These are phyloP conservation scores for Pseudodiploospora longispora DNA, from an alignment of 2,329 filamentous ascomycete genomes.

Conservation along the genomic window DNA sequence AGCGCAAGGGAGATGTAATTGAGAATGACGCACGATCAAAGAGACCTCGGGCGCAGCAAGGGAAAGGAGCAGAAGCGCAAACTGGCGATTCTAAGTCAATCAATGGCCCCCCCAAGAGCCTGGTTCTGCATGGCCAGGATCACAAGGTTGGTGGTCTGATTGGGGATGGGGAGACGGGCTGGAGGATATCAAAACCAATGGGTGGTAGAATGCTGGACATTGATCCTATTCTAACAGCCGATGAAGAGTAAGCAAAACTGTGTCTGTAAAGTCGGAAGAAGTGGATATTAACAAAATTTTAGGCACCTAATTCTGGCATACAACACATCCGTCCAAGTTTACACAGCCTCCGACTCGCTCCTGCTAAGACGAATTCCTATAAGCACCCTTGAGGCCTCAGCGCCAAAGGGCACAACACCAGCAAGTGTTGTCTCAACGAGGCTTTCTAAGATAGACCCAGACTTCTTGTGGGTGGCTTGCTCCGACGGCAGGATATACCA, in stretches of 20 bases:
- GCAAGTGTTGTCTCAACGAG: conserved; percentile 34
- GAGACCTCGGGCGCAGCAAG: conserved; percentile 27
- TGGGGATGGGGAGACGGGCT: conserved; percentile 30
- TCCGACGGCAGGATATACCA: conserved; percentile 49
- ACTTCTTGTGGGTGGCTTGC: conserved; percentile 52
- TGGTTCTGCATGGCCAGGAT: background rate
- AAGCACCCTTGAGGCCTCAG: conserved; percentile 19
- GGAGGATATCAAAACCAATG: conserved; percentile 57
- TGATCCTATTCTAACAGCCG: conserved; percentile 52
- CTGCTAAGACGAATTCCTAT: conserved; percentile 64
- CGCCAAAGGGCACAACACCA: conserved; percentile 15
- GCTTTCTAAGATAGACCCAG: conserved; percentile 29
- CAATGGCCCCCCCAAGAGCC: conserved; percentile 16
- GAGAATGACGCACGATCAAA: conserved; percentile 35
- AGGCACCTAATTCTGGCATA: conserved; percentile 72
- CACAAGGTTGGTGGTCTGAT: conserved; percentile 5
- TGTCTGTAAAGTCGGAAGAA: background rate
- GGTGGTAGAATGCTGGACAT: conserved; percentile 58
- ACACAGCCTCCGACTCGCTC: conserved; percentile 73
- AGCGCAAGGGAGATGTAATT: conserved; percentile 38
- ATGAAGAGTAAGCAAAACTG: conserved; percentile 47
- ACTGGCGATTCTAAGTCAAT: conserved; percentile 16
- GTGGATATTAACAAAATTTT: conserved; percentile 9
- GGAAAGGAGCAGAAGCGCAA: conserved; percentile 14
- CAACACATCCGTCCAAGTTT: conserved; percentile 68